A percentile compares a stretch with the other conserved stretches of the same genome.
These are phyloP conservation scores for Onygenales sp. DNA, from an alignment of 2,329 filamentous ascomycete species.

Conservation along the genomic window DNA sequence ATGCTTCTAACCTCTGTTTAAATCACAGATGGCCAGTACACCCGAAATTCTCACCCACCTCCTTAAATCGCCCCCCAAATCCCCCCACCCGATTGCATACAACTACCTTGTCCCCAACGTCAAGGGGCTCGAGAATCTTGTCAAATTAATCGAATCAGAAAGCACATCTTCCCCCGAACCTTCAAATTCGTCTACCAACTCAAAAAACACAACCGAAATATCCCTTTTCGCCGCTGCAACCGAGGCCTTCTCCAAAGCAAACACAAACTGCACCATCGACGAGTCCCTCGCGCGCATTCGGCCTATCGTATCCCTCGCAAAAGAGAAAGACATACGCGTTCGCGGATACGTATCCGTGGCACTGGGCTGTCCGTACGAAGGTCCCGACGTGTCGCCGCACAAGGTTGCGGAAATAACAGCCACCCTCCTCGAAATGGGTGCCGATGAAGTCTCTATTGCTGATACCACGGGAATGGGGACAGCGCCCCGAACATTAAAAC, in stretches of 20 bases:
- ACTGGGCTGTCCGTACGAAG: constrained; percentile 57
- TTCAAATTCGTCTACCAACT: constrained; percentile 18
- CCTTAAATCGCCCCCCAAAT: constrained; percentile 40
- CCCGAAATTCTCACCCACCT: constrained; percentile 50
- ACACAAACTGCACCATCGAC: constrained; percentile 56
- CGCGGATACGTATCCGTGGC: constrained; percentile 58
- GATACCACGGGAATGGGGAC: constrained; percentile 62
- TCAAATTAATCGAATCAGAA: constrained; percentile 42
- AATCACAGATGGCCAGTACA: constrained; percentile 54
- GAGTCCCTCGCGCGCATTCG: constrained; percentile 51
- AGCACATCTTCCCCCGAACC: constrained; percentile 19
- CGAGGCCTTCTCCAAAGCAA: constrained; percentile 54
- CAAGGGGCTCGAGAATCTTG: constrained; percentile 51
- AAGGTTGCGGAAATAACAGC: constrained; percentile 54
- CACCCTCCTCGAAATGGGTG: constrained; percentile 54
- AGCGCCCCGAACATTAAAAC: constrained; percentile 48
- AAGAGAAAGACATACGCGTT: constrained; percentile 46
- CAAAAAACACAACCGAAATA: constrained; percentile 41
- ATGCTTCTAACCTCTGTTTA: background rate
- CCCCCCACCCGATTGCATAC: constrained; percentile 47
- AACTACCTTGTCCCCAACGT: constrained; percentile 58
- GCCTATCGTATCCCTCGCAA: constrained; percentile 48
- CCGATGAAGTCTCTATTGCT: constrained; percentile 55
- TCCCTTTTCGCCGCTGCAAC: constrained; percentile 58
- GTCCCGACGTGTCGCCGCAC: constrained; percentile 49